Base-by-base conservation (phyloP, 495 filamentous ascomycete genomes). In the Aspergillus diversus region DNA sequence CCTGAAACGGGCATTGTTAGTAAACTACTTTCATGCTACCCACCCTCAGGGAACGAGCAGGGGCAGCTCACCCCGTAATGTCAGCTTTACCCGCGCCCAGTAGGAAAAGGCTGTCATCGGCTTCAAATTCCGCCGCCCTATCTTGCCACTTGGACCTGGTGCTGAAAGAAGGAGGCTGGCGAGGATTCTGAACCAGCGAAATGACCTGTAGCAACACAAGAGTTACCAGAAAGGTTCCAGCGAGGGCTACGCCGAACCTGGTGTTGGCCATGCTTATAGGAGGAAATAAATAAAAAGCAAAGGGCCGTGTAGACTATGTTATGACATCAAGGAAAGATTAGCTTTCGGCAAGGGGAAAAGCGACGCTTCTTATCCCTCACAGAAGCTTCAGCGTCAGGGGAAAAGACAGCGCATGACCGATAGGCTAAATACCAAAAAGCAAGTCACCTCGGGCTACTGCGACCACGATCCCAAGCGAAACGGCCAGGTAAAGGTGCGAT, bases 31-130 rank as follows among this genome's bases (percentile, higher is more conserved):
- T 37, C n/a, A 8, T 27, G 48, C 33, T 27, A 5, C 13, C 5
- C 32, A 63, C 16, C 5, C n/a, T 57, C 15, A 34, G 46, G 16
- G 53, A n/a, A 52, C 21, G 21, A 37, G 59, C 57, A 33, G 55
- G 65, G 9, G 5, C 34, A 11, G 50, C 39, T 43, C 87, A 93
- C 78, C 94, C 95, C 33, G 95, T 99, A 66, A 99, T 92, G 78
- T 99, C 95, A 17, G 89, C 92, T 72, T 96, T 97, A 15, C 95
- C 95, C 3, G 93, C 91, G 3, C 95, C 95, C n/a, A 99, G 71
- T 7, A 96, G 75, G 65, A 96, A 97, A 51, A 86, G 78, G 33
- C 81, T 74, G 60, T 80, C 65, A 51, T 77, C 72, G 5, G 62
- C 32, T 11, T 61, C 52, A 16, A 63, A 63, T 5, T 71, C 55